Evolutionary conservation across 2,329 filamentous ascomycete genomes (phyloP), one percentile per base, ranked within the genome.

Genomic region (Bipolaris bicolor): DNA sequence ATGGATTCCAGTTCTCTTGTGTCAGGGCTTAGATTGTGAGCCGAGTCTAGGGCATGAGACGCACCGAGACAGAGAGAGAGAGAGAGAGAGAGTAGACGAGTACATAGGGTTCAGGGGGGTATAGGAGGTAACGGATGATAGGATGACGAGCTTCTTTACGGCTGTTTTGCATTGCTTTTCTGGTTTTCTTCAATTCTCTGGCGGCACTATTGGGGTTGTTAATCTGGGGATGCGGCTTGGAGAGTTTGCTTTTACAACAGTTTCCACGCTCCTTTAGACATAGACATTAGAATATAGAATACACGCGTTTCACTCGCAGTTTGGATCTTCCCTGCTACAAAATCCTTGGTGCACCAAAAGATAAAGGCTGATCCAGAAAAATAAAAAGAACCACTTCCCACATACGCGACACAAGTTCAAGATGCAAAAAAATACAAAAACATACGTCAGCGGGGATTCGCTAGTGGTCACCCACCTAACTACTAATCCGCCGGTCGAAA

Each of bases 1-100:
- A 49, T n/a, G 58, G 61, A 7, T 63, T 61, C 52, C 58, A 52
- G 16, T 61, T 63, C 37, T 55, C 58, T 24, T 63, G 61, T 40
- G 18, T 34, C 4, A 54, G 53, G 39, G 43, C 56, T 39, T 59
- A 59, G 22, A 24, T 20, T 16, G 5, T 34, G 20, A 5, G 39
- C 9, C 9, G 24, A 18, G 9, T 9, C 15, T 26, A n/a, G 13
- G 24, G 15, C 7, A 10, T 45, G 7, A 18, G 11, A 16, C 18
- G 16, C 22, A 31, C 7, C n/a, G 13, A 18, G 36, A 16, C 3
- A 1, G 31, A 20, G 6, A 41, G 18, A 13, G 4, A 20, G 20
- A 20, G 13, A n/a, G 5, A 15, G 20, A 7, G n/a, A 3, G 20
- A 43, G n/a, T 31, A 22, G 39, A 15, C 10, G 20, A 15, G 39